phyloP scores from a whole-genome alignment of 75 land plant genomes.

The Sequoia sempervirens region DNA sequence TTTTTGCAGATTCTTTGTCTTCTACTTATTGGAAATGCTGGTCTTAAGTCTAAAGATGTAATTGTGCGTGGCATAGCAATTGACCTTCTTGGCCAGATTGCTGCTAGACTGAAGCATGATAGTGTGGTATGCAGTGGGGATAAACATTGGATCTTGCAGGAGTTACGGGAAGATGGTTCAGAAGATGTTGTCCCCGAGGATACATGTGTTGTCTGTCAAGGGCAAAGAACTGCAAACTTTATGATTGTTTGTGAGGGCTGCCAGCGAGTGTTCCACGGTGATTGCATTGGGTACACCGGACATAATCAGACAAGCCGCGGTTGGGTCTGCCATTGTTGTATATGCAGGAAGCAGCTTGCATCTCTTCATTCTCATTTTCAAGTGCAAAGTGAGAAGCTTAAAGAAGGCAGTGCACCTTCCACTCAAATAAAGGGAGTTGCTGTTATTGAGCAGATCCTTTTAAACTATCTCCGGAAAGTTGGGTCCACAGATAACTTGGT shows the following conservation, averaged over 20 bases:
- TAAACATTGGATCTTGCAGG: constrained; percentile 74
- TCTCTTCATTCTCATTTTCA: constrained; percentile 42
- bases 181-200: constrained; percentile 20
- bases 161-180: constrained; percentile 13
- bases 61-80: constrained; percentile 75
- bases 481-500: constrained; percentile 62
- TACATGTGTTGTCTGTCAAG: constrained; percentile 63
- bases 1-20: constrained; percentile 90
- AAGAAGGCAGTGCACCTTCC: constrained; percentile 11
- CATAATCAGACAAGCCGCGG: constrained; percentile 44
- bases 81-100: constrained; percentile 91
- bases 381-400: constrained; percentile 20
- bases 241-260: constrained; percentile 70
- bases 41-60: constrained; percentile 82
- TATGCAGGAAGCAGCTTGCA: constrained; percentile 70
- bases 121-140: constrained; percentile 55
- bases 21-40: constrained; percentile 79
- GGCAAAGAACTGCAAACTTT: constrained; percentile 31
- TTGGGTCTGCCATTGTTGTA: constrained; percentile 77
- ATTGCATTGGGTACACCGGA: constrained; percentile 70
- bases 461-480: constrained; percentile 78
- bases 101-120: constrained; percentile 91
- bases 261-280: constrained; percentile 73
- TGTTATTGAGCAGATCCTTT: constrained; percentile 78
- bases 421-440: constrained; percentile 37